These are phyloP conservation scores for Xylariaceae sp. DNA, from an alignment of 2,329 filamentous ascomycete genomes.

Conservation along the genomic window DNA sequence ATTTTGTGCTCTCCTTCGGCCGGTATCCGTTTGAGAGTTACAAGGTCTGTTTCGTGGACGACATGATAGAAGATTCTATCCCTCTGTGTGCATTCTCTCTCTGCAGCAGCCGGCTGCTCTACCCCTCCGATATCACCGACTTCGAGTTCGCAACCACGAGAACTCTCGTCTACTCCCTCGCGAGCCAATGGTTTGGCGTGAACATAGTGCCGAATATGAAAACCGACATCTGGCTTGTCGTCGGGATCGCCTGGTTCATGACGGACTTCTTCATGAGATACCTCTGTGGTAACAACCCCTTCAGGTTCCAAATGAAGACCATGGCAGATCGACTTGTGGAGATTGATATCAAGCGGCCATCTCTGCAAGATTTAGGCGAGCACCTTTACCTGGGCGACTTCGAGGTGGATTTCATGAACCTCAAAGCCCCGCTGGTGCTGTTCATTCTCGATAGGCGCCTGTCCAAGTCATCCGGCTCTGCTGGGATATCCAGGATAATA, in stretches of 20 bases:
- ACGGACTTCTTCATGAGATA: conserved; percentile 87
- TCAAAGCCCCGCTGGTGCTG: conserved; percentile 85
- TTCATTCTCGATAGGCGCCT: conserved; percentile 91
- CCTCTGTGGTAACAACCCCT: conserved; percentile 90
- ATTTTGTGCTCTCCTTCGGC: conserved; percentile 80
- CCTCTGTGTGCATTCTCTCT: conserved; percentile 78
- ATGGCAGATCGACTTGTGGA: conserved; percentile 77
- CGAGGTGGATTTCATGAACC: conserved; percentile 81
- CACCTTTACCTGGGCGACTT: conserved; percentile 72
- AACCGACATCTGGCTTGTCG: conserved; percentile 78
- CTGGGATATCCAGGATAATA: conserved; percentile 77
- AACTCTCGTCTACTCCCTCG: conserved; percentile 72
- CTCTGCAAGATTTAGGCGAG: conserved; percentile 71
- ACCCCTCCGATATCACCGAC: conserved; percentile 78
- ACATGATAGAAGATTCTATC: conserved; percentile 67
- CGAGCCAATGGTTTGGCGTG: conserved; percentile 90
- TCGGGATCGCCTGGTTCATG: conserved; percentile 91
- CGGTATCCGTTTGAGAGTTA: conserved; percentile 89
- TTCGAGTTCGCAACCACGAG: conserved; percentile 75
- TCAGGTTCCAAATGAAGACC: conserved; percentile 80
- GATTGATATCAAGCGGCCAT: conserved; percentile 73
- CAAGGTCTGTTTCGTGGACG: conserved; percentile 91
- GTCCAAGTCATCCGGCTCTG: conserved; percentile 77
- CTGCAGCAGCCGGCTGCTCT: conserved; percentile 79
- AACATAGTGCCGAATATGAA: conserved; percentile 79